These are phyloP conservation scores for Opeltia flavorubescens DNA, from an alignment of 495 filamentous ascomycete genomes.

Conservation along the genomic window DNA sequence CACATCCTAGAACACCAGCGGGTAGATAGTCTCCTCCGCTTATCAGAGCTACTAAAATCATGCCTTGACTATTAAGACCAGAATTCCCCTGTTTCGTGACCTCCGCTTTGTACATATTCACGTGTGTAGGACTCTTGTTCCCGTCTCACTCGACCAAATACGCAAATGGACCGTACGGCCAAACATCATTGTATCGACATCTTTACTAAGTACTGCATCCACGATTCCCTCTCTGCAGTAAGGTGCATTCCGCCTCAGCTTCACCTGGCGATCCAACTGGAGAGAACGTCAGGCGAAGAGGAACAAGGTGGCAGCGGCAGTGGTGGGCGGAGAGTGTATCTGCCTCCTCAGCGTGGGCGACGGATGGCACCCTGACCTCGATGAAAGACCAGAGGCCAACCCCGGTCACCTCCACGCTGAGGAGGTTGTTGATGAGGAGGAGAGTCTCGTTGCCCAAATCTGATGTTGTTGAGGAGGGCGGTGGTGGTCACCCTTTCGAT, in stretches of 20 bases:
- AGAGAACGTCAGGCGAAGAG: no score
- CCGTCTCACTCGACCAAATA: conserved; percentile 68
- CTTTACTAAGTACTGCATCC: conserved; percentile 89
- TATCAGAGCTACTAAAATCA: conserved; percentile 89
- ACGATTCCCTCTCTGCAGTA: conserved; percentile 76
- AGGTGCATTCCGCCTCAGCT: conserved; percentile 88
- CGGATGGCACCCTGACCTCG: no score
- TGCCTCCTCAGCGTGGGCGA: no score
- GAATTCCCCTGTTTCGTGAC: conserved; percentile 33
- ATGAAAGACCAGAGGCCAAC: no score
- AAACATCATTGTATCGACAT: conserved; percentile 97
- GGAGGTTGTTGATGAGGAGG: no score
- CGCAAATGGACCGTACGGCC: conserved; percentile 63
- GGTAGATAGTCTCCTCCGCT: conserved; percentile 91
- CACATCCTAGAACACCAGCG: conserved; percentile 74
- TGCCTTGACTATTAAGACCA: conserved; percentile 65
- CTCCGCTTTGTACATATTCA: conserved; percentile 56
- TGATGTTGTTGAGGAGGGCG: no score
- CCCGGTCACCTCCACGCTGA: no score
- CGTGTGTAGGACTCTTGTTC: conserved; percentile 64
- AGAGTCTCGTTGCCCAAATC: no score
- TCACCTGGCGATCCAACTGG: no score
- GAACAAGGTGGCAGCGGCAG: no score
- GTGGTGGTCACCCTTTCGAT: no score
- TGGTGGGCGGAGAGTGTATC: no score